A percentile compares a stretch with the other conserved stretches of the same genome.
Conservation (phyloP, 1,284 basidiomycete genomes). For the Ganoderma resinaceum region DNA sequence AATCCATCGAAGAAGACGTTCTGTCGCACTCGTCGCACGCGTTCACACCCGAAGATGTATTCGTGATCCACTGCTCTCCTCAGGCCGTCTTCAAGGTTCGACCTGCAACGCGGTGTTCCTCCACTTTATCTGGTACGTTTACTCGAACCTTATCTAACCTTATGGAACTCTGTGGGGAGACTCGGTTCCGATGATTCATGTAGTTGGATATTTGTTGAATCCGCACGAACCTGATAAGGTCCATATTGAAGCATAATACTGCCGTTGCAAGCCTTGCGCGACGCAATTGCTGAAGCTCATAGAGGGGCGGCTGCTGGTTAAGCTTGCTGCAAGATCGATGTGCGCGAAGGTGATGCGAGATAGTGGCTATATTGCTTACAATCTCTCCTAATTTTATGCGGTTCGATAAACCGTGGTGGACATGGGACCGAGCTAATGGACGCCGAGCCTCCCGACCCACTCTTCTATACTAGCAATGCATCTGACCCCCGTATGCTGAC, state of each 20-base stretch:
- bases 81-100: constrained; percentile 96
- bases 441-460: constrained; percentile 25
- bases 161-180: background rate
- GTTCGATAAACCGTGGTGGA: background rate
- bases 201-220: background rate
- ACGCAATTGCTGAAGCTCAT: background rate
- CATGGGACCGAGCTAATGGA: background rate
- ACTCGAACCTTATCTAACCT: background rate
- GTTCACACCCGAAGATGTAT: constrained; percentile 88
- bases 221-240: background rate
- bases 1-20: constrained; percentile 83
- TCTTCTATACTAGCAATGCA: background rate
- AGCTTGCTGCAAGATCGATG: background rate
- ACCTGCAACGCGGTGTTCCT: constrained; percentile 92
- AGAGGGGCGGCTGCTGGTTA: background rate
- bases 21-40: constrained; percentile 72
- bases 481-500: background rate
- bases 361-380: background rate
- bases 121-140: constrained; percentile 82
- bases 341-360: background rate
- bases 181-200: background rate
- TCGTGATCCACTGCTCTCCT: constrained; percentile 89
- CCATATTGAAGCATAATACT: background rate
- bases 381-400: background rate
- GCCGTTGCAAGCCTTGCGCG: background rate